phyloP scores from a whole-genome alignment of 1,284 basidiomycete genomes.

The Xerocomus cyaneibrunnescens region DNA sequence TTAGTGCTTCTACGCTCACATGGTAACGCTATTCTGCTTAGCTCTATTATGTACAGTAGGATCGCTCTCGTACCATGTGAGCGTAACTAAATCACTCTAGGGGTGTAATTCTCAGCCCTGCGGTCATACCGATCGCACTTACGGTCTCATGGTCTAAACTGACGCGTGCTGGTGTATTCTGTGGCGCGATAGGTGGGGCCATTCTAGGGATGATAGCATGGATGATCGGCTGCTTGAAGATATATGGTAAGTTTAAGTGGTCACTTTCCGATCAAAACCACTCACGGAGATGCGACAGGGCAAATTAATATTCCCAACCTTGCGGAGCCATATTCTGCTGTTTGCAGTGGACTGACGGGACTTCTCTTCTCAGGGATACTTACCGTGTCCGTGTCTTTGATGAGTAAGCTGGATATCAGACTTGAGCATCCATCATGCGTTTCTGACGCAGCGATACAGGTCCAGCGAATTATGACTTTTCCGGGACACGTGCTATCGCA shows the following conservation, averaged over 20 bases:
- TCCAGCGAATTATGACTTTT: conserved; percentile 50
- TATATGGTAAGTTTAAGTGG: conserved; percentile 38
- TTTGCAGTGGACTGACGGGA: too few species aligned
- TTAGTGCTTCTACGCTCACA: neutral
- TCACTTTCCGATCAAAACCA: neutral
- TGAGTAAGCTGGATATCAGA: conserved; percentile 36
- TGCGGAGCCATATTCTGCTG: conserved; percentile 49
- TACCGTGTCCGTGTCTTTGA: conserved; percentile 43
- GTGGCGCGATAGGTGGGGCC: conserved; percentile 45
- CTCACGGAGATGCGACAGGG: conserved; percentile 37
- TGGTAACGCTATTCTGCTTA: conserved; percentile 10
- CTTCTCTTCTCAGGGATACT: conserved; percentile 46
- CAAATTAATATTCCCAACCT: conserved; percentile 45
- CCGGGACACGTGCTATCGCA: conserved; percentile 44
- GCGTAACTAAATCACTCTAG: conserved; percentile 24
- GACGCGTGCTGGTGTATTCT: conserved; percentile 40
- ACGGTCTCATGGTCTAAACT: conserved; percentile 51
- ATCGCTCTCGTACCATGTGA: neutral
- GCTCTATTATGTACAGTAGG: conserved; percentile 51
- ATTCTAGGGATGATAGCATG: conserved; percentile 48
- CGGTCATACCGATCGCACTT: conserved; percentile 48
- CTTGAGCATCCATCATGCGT: neutral
- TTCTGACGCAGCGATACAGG: conserved; percentile 25
- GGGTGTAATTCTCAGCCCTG: conserved; percentile 48
- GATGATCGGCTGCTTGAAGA: conserved; percentile 53